Evolutionary conservation across 2,329 filamentous ascomycete species (phyloP).

Genomic region (Fusarium incarnatum): DNA sequence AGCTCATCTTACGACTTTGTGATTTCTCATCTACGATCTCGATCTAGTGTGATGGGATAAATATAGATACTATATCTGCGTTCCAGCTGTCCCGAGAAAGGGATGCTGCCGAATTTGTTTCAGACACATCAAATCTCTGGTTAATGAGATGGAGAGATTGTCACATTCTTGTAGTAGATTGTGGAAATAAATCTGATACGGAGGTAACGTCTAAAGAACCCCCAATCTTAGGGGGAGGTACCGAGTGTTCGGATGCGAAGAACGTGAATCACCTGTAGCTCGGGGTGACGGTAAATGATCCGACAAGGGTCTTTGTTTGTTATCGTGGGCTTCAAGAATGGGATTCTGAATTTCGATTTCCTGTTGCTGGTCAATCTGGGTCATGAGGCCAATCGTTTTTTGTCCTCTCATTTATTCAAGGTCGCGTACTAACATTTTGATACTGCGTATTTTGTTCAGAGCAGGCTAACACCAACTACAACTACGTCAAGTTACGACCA

Average conservation of each 20-base stretch:
- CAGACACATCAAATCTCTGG: constrained; percentile 26
- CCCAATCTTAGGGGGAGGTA: background rate
- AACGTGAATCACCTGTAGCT: constrained; percentile 14
- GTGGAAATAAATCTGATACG: constrained; percentile 34
- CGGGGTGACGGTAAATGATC: constrained; percentile 22
- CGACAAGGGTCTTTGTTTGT: constrained; percentile 17
- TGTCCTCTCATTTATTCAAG: background rate
- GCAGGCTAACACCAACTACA: background rate
- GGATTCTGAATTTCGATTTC: background rate
- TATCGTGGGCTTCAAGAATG: background rate
- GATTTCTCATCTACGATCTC: constrained; percentile 9
- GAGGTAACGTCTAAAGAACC: constrained; percentile 1
- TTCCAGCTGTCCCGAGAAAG: constrained; percentile 18
- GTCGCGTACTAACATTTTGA: too few relatives aligned
- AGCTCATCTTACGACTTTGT: constrained; percentile 12
- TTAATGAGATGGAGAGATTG: constrained; percentile 19
- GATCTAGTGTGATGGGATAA: constrained; percentile 2
- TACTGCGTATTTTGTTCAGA: too few relatives aligned
- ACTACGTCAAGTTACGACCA: background rate
- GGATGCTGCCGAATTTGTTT: constrained; percentile 7
- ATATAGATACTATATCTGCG: constrained; percentile 13
- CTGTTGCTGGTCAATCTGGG: background rate
- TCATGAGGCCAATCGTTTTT: background rate
- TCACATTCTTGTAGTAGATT: constrained; percentile 30
- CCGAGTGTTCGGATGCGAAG: constrained; percentile 3